Conservation (phyloP, 306 rosid genomes). For the Chamaecrista fasciculata region DNA sequence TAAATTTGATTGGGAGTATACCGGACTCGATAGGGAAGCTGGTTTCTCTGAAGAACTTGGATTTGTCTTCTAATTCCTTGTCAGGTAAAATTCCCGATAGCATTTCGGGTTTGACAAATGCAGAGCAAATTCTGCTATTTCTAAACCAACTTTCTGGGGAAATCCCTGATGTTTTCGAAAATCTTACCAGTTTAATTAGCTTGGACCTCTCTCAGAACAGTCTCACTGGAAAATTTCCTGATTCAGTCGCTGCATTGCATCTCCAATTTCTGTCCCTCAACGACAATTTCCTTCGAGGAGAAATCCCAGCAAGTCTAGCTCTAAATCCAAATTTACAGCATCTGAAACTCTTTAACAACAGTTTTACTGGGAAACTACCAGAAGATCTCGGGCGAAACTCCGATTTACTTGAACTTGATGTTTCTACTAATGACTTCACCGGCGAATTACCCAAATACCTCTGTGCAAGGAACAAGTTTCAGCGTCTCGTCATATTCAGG, state of each 20-base stretch:
- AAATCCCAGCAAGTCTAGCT: constrained; percentile 53
- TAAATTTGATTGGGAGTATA: constrained; percentile 54
- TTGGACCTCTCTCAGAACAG: constrained; percentile 70
- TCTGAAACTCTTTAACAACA: constrained; percentile 70
- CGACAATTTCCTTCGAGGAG: constrained; percentile 68
- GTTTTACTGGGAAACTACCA: constrained; percentile 60
- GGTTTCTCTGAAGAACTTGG: constrained; percentile 48
- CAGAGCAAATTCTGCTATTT: constrained; percentile 42
- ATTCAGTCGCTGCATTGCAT: constrained; percentile 40
- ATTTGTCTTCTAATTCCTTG: constrained; percentile 50
- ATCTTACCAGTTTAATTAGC: constrained; percentile 39
- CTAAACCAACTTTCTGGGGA: constrained; percentile 54
- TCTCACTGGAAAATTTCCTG: constrained; percentile 58
- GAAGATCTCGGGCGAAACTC: constrained; percentile 56
- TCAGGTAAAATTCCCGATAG: constrained; percentile 62
- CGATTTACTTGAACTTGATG: constrained; percentile 47
- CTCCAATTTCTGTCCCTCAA: constrained; percentile 45
- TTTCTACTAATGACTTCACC: constrained; percentile 61
- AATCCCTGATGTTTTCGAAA: constrained; percentile 60
- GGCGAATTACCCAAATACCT: constrained; percentile 62
- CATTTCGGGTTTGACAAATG: constrained; percentile 48
- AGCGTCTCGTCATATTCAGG: constrained; percentile 39
- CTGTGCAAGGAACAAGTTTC: constrained; percentile 51
- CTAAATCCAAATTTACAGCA: constrained; percentile 40
- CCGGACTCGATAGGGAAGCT: constrained; percentile 74